Percentiles rank a stretch among this genome's conserved stretches.
Conservation (phyloP, 2,329 filamentous ascomycete genomes). For the Alternaria longipes region DNA sequence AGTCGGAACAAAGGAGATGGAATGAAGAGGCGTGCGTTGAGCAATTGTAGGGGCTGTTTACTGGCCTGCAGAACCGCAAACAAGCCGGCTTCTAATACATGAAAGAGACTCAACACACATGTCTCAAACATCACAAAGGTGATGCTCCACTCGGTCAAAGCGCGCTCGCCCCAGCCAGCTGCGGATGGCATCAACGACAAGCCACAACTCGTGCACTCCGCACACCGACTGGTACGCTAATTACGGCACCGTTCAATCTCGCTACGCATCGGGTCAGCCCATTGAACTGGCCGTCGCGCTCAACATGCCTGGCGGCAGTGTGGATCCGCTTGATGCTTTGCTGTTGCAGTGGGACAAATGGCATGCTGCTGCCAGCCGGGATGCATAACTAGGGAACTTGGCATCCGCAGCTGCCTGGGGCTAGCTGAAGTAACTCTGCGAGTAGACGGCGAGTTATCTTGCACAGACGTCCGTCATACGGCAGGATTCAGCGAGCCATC, state of each 20-base stretch:
- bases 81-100: slow-evolving; percentile 28
- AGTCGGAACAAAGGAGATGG: slow-evolving; percentile 20
- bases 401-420: slow-evolving; percentile 20
- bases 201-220: slow-evolving; percentile 24
- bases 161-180: slow-evolving; percentile 24
- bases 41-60: slow-evolving; percentile 17
- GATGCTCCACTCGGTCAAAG: slow-evolving; percentile 18
- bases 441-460: slow-evolving; percentile 15
- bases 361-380: slow-evolving; percentile 6
- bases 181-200: slow-evolving; percentile 27
- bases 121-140: slow-evolving; percentile 21
- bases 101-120: slow-evolving; percentile 23
- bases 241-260: slow-evolving; percentile 29
- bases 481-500: slow-evolving; percentile 26
- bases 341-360: slow-evolving; percentile 14
- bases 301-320: slow-evolving; percentile 23
- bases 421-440: background rate
- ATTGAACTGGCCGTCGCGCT: slow-evolving; percentile 14
- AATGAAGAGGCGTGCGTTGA: slow-evolving; percentile 6
- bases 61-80: slow-evolving; percentile 9
- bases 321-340: slow-evolving; percentile 17
- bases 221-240: slow-evolving; percentile 28
- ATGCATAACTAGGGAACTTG: slow-evolving; percentile 16
- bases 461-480: slow-evolving; percentile 4
- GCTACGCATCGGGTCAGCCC: slow-evolving; percentile 19